Conservation (phyloP, 1,139 yeast species). For the Suhomyces wounanorum region DNA sequence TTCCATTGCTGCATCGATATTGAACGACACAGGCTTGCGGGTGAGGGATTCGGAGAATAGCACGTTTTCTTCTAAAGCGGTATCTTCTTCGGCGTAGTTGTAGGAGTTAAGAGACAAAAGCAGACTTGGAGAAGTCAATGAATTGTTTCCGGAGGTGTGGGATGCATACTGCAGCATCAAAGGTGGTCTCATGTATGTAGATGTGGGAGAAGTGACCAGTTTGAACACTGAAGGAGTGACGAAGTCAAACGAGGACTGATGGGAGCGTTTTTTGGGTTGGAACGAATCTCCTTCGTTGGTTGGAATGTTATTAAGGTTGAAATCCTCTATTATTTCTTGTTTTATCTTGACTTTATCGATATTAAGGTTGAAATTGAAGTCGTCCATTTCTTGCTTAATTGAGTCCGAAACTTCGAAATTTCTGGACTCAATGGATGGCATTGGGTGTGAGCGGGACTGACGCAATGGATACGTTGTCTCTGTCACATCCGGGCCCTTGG, state of each 20-base stretch:
- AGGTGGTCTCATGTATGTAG: slow-evolving; percentile 6
- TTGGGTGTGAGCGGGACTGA: slow-evolving; percentile 17
- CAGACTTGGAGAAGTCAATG: slow-evolving; percentile 40
- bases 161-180: slow-evolving; percentile 9
- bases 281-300: slow-evolving; percentile 15
- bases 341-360: slow-evolving; percentile 36
- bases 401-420: background rate
- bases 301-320: slow-evolving; percentile 41
- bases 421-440: background rate
- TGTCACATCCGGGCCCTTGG: slow-evolving; percentile 22
- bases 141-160: slow-evolving; percentile 17
- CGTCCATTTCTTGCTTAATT: background rate
- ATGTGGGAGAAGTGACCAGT: slow-evolving; percentile 1
- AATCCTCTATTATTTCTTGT: slow-evolving; percentile 46
- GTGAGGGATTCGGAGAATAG: slow-evolving; percentile 3
- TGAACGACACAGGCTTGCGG: slow-evolving; percentile 8
- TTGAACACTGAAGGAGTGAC: slow-evolving; percentile 12
- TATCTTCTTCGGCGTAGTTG: slow-evolving; percentile 22
- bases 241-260: slow-evolving; percentile 11
- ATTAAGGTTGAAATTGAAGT: slow-evolving; percentile 5
- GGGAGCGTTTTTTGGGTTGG: slow-evolving; percentile 12
- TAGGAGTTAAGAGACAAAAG: slow-evolving; percentile 36
- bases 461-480: slow-evolving; percentile 16
- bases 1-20: slow-evolving; percentile 15
- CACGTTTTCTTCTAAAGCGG: slow-evolving; percentile 14